Percentiles rank a stretch among this genome's conserved stretches.
Conservation (phyloP, 495 filamentous ascomycete species). For the Antarctomyces pellizariae region DNA sequence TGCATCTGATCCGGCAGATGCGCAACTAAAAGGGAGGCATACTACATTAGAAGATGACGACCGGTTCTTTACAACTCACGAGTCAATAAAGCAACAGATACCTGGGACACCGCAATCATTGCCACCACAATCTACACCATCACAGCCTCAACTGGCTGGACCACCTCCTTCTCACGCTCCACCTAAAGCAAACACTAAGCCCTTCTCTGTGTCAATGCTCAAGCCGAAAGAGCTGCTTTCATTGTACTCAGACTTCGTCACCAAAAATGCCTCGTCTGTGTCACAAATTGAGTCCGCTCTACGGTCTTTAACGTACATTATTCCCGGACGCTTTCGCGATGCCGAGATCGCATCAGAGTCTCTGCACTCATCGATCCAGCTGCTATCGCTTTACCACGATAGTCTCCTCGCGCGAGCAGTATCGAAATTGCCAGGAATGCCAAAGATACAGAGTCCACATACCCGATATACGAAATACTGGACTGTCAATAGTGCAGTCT, state of each 20-base stretch:
- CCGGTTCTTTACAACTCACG: no score
- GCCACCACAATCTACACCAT: no score
- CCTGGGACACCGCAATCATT: no score
- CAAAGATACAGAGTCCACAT: slow-evolving; percentile 43
- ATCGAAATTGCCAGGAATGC: slow-evolving; percentile 19
- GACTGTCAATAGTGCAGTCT: slow-evolving; percentile 48
- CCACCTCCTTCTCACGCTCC: no score
- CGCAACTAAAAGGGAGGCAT: no score
- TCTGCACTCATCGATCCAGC: slow-evolving; percentile 65
- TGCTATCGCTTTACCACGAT: slow-evolving; percentile 89
- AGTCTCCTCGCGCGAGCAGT: slow-evolving; percentile 47
- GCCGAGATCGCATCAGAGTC: slow-evolving; percentile 87
- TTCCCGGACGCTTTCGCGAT: slow-evolving; percentile 83
- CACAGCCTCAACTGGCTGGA: no score
- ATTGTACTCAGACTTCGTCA: slow-evolving; percentile 79
- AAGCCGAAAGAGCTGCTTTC: no score
- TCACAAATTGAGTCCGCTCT: slow-evolving; percentile 82
- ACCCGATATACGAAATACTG: slow-evolving; percentile 81
- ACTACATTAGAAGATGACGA: no score
- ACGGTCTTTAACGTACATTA: slow-evolving; percentile 81
- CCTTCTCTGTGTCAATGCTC: no score
- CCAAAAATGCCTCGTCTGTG: slow-evolving; percentile 76
- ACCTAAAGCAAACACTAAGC: no score
- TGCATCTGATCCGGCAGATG: no score
- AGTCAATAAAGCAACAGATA: no score